phyloP scores from a whole-genome alignment of 2,329 filamentous ascomycete genomes.

The Nannizziopsis arthrosporioides region DNA sequence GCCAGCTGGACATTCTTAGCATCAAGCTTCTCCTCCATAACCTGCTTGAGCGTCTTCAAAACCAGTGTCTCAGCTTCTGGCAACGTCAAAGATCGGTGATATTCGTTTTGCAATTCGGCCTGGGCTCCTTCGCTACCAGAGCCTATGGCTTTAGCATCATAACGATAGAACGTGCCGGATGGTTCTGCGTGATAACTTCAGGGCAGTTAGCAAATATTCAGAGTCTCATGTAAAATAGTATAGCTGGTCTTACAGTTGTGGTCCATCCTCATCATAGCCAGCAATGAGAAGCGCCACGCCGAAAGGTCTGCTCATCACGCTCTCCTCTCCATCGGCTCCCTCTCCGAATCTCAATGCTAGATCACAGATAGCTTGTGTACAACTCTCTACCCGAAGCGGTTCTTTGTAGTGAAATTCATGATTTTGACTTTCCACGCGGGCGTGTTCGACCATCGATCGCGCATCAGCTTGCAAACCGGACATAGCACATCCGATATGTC shows the following conservation, averaged over 20 bases:
- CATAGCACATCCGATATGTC: slow-evolving; percentile 98
- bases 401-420: slow-evolving; percentile 98
- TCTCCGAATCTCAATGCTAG: slow-evolving; percentile 91
- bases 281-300: slow-evolving; percentile 94
- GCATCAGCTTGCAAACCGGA: slow-evolving; percentile 94
- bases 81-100: slow-evolving; percentile 93
- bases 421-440: slow-evolving; percentile 91
- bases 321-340: slow-evolving; percentile 94
- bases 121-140: slow-evolving; percentile 95
- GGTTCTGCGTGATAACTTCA: slow-evolving; percentile 86
- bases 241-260: slow-evolving; percentile 54
- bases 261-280: slow-evolving; percentile 92
- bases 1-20: slow-evolving; percentile 97
- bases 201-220: neutral
- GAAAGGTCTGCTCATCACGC: slow-evolving; percentile 95
- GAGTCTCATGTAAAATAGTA: neutral
- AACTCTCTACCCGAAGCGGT: slow-evolving; percentile 87
- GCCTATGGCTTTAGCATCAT: slow-evolving; percentile 97
- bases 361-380: slow-evolving; percentile 97
- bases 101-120: slow-evolving; percentile 96
- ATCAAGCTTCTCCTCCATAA: slow-evolving; percentile 99
- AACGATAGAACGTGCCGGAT: slow-evolving; percentile 95
- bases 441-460: slow-evolving; percentile 95
- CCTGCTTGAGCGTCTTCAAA: slow-evolving; percentile 96
- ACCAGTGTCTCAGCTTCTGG: slow-evolving; percentile 88